A percentile compares a stretch with the other conserved stretches of the same genome.
These are phyloP conservation scores for Sarocladium strictum DNA, from an alignment of 2,329 filamentous ascomycete species.

Conservation along the genomic window DNA sequence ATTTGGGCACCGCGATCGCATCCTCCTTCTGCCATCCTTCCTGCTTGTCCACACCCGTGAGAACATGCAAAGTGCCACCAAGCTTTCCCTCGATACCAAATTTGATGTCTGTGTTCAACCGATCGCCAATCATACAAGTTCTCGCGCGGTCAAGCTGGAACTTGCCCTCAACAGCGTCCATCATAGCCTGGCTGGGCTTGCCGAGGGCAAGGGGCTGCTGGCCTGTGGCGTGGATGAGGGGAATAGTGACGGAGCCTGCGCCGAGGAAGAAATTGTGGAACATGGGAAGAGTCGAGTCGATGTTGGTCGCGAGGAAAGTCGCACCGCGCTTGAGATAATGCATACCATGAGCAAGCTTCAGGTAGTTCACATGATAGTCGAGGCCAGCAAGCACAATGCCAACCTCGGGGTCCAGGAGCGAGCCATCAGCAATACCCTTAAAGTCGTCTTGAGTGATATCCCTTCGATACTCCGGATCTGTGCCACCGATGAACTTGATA, in stretches of 20 bases:
- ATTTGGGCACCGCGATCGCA: slow-evolving; percentile 65
- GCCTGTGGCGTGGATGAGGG: slow-evolving; percentile 66
- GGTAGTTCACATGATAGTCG: slow-evolving; percentile 92
- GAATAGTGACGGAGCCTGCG: slow-evolving; percentile 75
- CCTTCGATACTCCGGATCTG: slow-evolving; percentile 69
- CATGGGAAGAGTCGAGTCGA: slow-evolving; percentile 82
- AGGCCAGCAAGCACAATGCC: slow-evolving; percentile 84
- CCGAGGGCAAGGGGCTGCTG: slow-evolving; percentile 72
- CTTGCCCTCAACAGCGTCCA: slow-evolving; percentile 97
- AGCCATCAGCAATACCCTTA: slow-evolving; percentile 66
- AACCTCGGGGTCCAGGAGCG: slow-evolving; percentile 77
- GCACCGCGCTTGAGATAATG: slow-evolving; percentile 83
- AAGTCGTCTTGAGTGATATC: slow-evolving; percentile 81
- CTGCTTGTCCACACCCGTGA: slow-evolving; percentile 85
- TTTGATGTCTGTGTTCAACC: slow-evolving; percentile 90
- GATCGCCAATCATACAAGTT: slow-evolving; percentile 94
- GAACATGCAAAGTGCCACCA: slow-evolving; percentile 83
- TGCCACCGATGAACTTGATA: slow-evolving; percentile 77
- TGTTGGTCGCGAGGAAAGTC: slow-evolving; percentile 86
- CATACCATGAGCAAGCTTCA: slow-evolving; percentile 79
- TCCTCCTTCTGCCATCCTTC: slow-evolving; percentile 71
- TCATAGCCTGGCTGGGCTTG: slow-evolving; percentile 98
- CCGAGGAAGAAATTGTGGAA: slow-evolving; percentile 82
- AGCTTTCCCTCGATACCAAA: slow-evolving; percentile 89
- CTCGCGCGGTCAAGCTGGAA: slow-evolving; percentile 78